These are phyloP conservation scores for Fusarium hostae DNA, from an alignment of 2,329 filamentous ascomycete species.

Conservation along the genomic window DNA sequence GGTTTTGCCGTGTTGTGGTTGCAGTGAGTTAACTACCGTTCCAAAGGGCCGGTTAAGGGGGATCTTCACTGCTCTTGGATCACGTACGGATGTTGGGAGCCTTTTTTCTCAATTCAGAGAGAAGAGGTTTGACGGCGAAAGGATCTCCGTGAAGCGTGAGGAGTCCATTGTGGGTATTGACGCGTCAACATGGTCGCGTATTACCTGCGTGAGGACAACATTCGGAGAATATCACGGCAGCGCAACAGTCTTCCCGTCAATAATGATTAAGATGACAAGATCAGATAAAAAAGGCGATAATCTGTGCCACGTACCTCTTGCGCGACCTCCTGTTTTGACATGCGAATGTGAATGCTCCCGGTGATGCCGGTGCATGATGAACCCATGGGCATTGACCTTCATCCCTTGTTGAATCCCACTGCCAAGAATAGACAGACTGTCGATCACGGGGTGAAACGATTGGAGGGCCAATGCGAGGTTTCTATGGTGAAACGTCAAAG, in stretches of 20 bases:
- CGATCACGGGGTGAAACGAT: background rate
- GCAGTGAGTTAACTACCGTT: background rate
- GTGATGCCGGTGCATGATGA: background rate
- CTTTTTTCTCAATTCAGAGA: background rate
- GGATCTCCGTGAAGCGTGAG: rapidly evolving
- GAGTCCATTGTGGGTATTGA: background rate
- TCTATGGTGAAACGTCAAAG: background rate
- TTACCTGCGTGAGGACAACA: too few relatives aligned
- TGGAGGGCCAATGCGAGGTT: background rate
- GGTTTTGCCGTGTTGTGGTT: background rate
- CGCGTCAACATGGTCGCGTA: background rate
- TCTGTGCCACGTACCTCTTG: background rate
- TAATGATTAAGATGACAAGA: background rate
- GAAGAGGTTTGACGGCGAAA: background rate
- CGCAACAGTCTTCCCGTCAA: background rate
- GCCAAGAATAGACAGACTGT: background rate
- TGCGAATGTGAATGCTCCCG: background rate
- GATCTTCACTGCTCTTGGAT: background rate
- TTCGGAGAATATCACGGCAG: background rate
- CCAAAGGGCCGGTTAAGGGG: background rate
- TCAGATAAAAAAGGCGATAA: background rate
- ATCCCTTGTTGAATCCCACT: background rate
- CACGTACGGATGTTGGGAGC: background rate
- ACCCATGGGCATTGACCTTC: background rate
- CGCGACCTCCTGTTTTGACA: background rate